A percentile compares a stretch with the other conserved stretches of the same genome.
Evolutionary conservation across 2,329 filamentous ascomycete species (phyloP).

Genomic region (Pseudofabraea citricarpa): DNA sequence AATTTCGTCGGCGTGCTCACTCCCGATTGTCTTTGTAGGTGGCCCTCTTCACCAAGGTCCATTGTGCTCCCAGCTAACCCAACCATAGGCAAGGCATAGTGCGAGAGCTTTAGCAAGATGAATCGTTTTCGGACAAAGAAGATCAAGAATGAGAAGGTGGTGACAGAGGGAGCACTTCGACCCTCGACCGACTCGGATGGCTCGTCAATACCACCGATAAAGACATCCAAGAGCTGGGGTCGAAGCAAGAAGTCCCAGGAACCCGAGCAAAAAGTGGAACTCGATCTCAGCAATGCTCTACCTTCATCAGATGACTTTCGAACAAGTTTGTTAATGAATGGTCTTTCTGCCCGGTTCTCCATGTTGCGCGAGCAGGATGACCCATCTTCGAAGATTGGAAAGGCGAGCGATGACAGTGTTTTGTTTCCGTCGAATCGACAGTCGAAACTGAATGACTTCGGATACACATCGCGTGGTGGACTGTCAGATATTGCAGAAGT

Average conservation of each 20-base stretch:
- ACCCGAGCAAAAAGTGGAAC: slow-evolving; percentile 52
- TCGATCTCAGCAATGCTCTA: slow-evolving; percentile 70
- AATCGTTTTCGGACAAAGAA: slow-evolving; percentile 75
- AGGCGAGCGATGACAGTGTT: slow-evolving; percentile 93
- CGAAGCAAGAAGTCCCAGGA: slow-evolving; percentile 49
- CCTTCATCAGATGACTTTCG: slow-evolving; percentile 86
- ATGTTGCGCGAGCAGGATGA: slow-evolving; percentile 96
- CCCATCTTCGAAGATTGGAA: slow-evolving; percentile 80
- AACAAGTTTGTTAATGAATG: slow-evolving; percentile 93
- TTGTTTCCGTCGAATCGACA: slow-evolving; percentile 70
- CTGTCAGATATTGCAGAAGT: slow-evolving; percentile 88
- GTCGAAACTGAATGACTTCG: slow-evolving; percentile 69
- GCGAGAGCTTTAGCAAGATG: slow-evolving; percentile 42
- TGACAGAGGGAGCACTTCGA: slow-evolving; percentile 34
- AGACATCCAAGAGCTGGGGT: slow-evolving; percentile 50
- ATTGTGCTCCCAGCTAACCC: not conserved
- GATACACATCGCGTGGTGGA: slow-evolving; percentile 40
- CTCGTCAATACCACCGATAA: slow-evolving; percentile 16
- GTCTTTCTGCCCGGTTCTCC: slow-evolving; percentile 89
- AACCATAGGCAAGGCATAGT: slow-evolving; percentile 3
- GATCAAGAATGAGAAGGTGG: slow-evolving; percentile 63
- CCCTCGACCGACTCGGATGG: slow-evolving; percentile 52
- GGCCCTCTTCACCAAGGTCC: not conserved
- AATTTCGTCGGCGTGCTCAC: slow-evolving; percentile 19
- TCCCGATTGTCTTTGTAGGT: slow-evolving; percentile 13